Percentiles rank a stretch among this genome's conserved stretches.
These are phyloP conservation scores for Alternaria brassicicola DNA, from an alignment of 2,329 filamentous ascomycete genomes.

Conservation along the genomic window DNA sequence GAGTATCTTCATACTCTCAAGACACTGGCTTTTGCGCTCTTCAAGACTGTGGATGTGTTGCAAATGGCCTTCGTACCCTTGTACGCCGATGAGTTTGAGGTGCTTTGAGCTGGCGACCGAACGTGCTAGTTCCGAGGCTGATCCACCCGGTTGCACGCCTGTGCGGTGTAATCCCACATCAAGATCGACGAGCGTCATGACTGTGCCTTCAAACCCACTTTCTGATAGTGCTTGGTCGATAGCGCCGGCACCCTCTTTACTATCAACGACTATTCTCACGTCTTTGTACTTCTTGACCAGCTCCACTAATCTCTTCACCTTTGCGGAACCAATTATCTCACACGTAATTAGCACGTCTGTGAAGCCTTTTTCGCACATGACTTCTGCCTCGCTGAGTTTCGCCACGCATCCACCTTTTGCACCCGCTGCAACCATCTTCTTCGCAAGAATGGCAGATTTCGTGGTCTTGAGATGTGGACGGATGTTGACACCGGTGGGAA, in stretches of 20 bases:
- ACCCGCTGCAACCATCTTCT: constrained; percentile 54
- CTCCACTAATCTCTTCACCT: constrained; percentile 55
- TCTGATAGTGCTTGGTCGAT: constrained; percentile 53
- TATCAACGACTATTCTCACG: constrained; percentile 58
- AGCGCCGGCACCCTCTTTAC: constrained; percentile 52
- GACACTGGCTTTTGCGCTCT: constrained; percentile 52
- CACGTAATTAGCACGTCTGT: constrained; percentile 60
- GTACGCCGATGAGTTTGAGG: constrained; percentile 56
- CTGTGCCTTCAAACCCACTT: constrained; percentile 47
- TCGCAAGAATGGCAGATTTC: constrained; percentile 56
- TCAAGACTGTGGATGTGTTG: constrained; percentile 57
- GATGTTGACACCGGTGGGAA: constrained; percentile 55
- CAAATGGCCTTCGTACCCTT: constrained; percentile 61
- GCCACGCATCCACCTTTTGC: constrained; percentile 60
- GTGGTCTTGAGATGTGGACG: constrained; percentile 62
- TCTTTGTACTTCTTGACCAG: constrained; percentile 49
- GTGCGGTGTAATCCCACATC: constrained; percentile 60
- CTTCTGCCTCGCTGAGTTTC: constrained; percentile 55
- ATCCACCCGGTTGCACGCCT: constrained; percentile 53
- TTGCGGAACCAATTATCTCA: constrained; percentile 56
- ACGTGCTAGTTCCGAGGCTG: constrained; percentile 50
- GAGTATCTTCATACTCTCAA: constrained; percentile 55
- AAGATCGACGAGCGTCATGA: constrained; percentile 55
- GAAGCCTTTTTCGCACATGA: constrained; percentile 52
- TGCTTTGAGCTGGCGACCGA: constrained; percentile 48